Base-by-base conservation (phyloP, 148 eudicot genomes). In the Chenopodium berlandieri region DNA sequence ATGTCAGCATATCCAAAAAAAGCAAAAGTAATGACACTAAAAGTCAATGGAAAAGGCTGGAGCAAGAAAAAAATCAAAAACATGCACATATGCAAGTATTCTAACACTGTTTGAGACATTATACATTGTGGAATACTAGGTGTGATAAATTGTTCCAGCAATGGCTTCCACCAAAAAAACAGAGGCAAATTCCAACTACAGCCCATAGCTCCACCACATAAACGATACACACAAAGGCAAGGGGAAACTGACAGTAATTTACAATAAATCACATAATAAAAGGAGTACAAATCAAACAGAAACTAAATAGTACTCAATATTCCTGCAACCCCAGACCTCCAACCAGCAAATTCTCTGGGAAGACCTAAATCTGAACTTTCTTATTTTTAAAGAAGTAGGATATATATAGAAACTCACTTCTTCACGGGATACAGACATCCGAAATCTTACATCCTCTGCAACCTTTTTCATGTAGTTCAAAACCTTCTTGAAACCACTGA, bases 401-500 rank as follows among this genome's bases (percentile, higher is more conserved):
- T 6, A 40, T 40, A 40, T 40, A 40, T 6, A 40, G 34, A 7
- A 78, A 63, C 82, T 83, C 87, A 94, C 99, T 97, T 97, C 99
- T 86, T 97, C 99, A 32, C 94, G 97, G 16, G 99, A 87, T 50
- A 94, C 94, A 71, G 92, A 81, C 85, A 81, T 97, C 84, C 99
- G 91, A 79, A 92, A 93, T 86, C 84, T 94, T 60, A 92, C 92
- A 85, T 94, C 98, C 80, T 97, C 97, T 77, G 72, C 89, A 73
- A 91, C 95, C 79, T 86, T 94, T 85, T 97, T 97, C 77, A 91
- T 92, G 85, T 97, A 97, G 83, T 97, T 97, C 78, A 97, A 75
- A 34, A 97, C 91, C 91, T 97, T 97, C 92, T 94, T 97, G 84
- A 92, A 97, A 78, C 98, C 99, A 90, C 98, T 94, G 46, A 97